Conservation (phyloP, 768 basidiomycete genomes). For the Hericium alpestre region DNA sequence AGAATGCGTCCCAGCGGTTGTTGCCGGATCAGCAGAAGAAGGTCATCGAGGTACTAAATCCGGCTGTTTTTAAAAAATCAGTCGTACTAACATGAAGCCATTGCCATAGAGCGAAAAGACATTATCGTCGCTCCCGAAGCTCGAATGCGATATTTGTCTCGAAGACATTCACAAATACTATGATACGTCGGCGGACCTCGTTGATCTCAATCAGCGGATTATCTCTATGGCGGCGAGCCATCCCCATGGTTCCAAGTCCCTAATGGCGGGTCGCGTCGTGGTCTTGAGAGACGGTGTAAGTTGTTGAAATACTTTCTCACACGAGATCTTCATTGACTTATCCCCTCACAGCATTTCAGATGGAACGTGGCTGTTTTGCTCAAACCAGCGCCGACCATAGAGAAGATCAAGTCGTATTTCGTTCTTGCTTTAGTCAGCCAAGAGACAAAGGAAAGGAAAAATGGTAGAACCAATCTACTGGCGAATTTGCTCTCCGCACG, state of each 20-base stretch:
- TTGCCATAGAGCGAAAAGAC: slow-evolving; percentile 55
- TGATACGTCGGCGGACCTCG: slow-evolving; percentile 53
- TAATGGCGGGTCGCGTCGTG: slow-evolving; percentile 71
- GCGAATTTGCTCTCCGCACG: background rate
- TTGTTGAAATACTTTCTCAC: background rate
- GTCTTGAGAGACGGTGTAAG: slow-evolving; percentile 74
- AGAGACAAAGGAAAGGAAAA: slow-evolving; percentile 42
- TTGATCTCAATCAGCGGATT: slow-evolving; percentile 51
- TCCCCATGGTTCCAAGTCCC: slow-evolving; percentile 55
- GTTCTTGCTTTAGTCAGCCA: slow-evolving; percentile 63
- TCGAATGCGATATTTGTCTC: slow-evolving; percentile 60
- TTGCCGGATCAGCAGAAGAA: slow-evolving; percentile 89
- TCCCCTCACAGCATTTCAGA: slow-evolving; percentile 56
- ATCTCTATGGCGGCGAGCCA: slow-evolving; percentile 48
- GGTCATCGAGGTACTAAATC: slow-evolving; percentile 57
- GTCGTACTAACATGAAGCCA: slow-evolving; percentile 2
- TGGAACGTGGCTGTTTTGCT: slow-evolving; percentile 62
- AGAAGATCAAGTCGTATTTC: slow-evolving; percentile 49
- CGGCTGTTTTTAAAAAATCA: background rate
- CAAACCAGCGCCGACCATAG: slow-evolving; percentile 39
- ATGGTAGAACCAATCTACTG: slow-evolving; percentile 41
- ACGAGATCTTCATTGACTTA: slow-evolving; percentile 1
- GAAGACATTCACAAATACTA: slow-evolving; percentile 71
- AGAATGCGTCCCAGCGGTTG: slow-evolving; percentile 88
- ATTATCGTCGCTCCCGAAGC: slow-evolving; percentile 49